Evolutionary conservation across 305 asterid species (phyloP).

Genomic region (Solanum hybrid): DNA sequence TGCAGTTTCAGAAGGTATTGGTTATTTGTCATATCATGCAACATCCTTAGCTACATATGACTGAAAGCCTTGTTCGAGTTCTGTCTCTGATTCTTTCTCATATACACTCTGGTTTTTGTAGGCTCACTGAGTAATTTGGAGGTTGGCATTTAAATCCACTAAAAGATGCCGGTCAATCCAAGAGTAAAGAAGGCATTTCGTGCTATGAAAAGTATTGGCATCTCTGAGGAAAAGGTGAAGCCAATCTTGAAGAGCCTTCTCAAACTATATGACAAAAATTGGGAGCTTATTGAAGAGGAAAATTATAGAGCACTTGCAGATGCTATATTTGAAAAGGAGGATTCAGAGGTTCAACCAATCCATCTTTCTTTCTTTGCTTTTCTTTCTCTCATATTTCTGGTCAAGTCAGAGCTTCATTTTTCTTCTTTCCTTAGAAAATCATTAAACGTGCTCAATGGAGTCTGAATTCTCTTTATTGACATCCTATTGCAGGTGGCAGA

Average conservation of each 20-base stretch:
- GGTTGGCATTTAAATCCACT: conserved; percentile 2
- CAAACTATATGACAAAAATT: conserved; percentile 9
- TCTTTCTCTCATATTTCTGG: background rate
- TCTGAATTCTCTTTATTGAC: background rate
- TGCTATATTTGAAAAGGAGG: conserved; percentile 12
- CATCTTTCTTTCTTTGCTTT: background rate
- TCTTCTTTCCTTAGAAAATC: background rate
- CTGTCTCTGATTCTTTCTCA: background rate
- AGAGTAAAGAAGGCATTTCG: conserved; percentile 8
- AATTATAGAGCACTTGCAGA: conserved; percentile 13
- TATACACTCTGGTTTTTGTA: background rate
- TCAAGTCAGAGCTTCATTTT: background rate
- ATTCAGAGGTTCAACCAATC: conserved; percentile 8
- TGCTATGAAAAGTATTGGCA: conserved; percentile 12
- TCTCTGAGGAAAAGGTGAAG: conserved; percentile 3
- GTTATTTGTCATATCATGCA: background rate
- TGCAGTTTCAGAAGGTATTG: background rate
- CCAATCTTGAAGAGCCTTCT: conserved; percentile 11
- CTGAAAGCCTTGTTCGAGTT: background rate
- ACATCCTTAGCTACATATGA: background rate
- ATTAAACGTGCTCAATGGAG: background rate
- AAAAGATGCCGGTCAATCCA: conserved; percentile 10
- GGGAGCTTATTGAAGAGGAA: conserved; percentile 13
- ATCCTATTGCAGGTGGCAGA: conserved; percentile 6
- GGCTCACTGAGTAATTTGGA: background rate